These are phyloP conservation scores for Fusarium sp. DNA, from an alignment of 2,329 filamentous ascomycete species.

Conservation along the genomic window DNA sequence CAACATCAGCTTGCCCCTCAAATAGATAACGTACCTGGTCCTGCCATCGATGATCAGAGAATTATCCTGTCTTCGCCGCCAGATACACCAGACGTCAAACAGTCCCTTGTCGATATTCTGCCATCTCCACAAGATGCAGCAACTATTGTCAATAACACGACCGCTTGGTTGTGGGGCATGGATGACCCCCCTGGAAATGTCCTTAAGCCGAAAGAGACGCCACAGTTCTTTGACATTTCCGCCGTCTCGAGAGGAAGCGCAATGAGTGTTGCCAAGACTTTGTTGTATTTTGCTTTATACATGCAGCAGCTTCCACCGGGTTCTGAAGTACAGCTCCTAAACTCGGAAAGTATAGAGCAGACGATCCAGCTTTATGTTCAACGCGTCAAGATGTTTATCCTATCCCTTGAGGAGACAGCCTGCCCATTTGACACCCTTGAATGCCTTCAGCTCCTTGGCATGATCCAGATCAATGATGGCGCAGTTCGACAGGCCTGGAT, in stretches of 20 bases:
- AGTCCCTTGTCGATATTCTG: slow-evolving; percentile 28
- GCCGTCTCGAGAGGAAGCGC: slow-evolving; percentile 24
- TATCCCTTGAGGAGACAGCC: slow-evolving; percentile 21
- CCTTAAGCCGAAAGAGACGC: slow-evolving; percentile 11
- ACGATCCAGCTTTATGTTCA: slow-evolving; percentile 18
- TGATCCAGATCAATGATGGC: slow-evolving; percentile 27
- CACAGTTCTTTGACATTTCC: slow-evolving; percentile 16
- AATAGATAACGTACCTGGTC: background rate
- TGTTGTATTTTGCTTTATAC: slow-evolving; percentile 26
- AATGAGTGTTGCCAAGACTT: slow-evolving; percentile 27
- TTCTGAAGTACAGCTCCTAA: slow-evolving; percentile 16
- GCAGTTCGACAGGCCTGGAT: slow-evolving; percentile 27
- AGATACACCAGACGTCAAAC: slow-evolving; percentile 12
- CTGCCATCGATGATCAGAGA: background rate
- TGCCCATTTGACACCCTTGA: slow-evolving; percentile 26
- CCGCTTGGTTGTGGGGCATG: slow-evolving; percentile 33
- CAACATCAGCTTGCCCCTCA: slow-evolving; percentile 13
- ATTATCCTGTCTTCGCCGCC: background rate
- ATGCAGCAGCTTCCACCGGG: slow-evolving; percentile 28
- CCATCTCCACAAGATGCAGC: slow-evolving; percentile 32
- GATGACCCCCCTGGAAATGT: slow-evolving; percentile 25
- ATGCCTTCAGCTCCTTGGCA: slow-evolving; percentile 21
- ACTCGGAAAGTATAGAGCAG: slow-evolving; percentile 16
- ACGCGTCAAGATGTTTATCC: slow-evolving; percentile 17
- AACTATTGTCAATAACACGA: slow-evolving; percentile 30